A percentile compares a stretch with the other conserved stretches of the same genome.
Conservation (phyloP, 352 stramenopile species). For the Phytophthora europaea region DNA sequence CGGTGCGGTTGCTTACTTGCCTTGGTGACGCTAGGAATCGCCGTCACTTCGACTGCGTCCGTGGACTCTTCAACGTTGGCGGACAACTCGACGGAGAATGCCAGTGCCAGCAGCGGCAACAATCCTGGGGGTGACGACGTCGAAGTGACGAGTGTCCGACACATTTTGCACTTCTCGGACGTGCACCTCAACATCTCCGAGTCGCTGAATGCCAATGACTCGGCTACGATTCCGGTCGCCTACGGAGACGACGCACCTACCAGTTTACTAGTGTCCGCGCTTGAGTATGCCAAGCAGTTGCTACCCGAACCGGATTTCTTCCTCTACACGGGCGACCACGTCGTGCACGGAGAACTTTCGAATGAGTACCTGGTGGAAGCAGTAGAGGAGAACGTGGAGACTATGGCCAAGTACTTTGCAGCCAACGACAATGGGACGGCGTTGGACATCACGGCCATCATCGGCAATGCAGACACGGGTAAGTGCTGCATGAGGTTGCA, state of each 20-base stretch:
- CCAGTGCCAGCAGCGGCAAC: background rate
- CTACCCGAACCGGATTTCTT: slow-evolving; percentile 73
- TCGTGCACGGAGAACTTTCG: slow-evolving; percentile 62
- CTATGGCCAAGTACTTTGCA: slow-evolving; percentile 70
- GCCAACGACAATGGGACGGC: slow-evolving; percentile 30
- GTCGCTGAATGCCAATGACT: slow-evolving; percentile 49
- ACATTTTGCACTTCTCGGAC: slow-evolving; percentile 87
- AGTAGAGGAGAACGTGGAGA: slow-evolving; percentile 66
- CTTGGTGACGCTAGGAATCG: slow-evolving; percentile 8
- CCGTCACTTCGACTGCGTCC: slow-evolving; percentile 16
- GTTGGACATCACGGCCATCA: slow-evolving; percentile 70
- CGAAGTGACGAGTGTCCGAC: slow-evolving; percentile 10
- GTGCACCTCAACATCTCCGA: slow-evolving; percentile 81
- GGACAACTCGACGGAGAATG: slow-evolving; percentile 4
- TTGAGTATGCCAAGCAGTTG: slow-evolving; percentile 68
- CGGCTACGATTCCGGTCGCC: slow-evolving; percentile 41
- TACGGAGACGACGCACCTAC: slow-evolving; percentile 65
- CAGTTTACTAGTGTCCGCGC: slow-evolving; percentile 64
- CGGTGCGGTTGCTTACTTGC: slow-evolving; percentile 11
- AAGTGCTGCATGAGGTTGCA: slow-evolving; percentile 11
- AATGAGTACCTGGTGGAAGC: slow-evolving; percentile 62
- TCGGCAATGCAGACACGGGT: slow-evolving; percentile 79
- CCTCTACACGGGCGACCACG: slow-evolving; percentile 82
- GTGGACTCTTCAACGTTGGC: slow-evolving; percentile 4
- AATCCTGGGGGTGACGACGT: background rate